Base-by-base conservation (phyloP, 2,329 filamentous ascomycete genomes). In the Bertia moriformis region DNA sequence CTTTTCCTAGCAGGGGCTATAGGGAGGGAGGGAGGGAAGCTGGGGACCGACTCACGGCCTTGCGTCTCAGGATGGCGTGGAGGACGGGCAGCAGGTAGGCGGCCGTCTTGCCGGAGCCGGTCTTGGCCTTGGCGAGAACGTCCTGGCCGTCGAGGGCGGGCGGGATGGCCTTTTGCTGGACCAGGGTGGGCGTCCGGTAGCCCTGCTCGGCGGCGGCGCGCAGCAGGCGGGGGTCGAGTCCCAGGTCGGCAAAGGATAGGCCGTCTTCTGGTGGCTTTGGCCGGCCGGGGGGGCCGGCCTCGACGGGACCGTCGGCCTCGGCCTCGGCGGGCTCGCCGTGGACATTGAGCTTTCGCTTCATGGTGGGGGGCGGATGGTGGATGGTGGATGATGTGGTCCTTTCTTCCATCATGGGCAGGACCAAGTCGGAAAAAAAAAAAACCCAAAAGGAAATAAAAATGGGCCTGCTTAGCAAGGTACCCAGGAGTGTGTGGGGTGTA, bases 41-140 rank as follows among this genome's bases (percentile, higher is more conserved):
- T 24, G 15, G 12, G n/a, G n/a, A n/a, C n/a, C n/a, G 46, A 32
- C 61, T 14, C 57, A 79, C 75, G 49, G 71, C 61, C 60, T 94
- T 94, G 47, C 75, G 74, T 54, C 81, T 83, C 41, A 98, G 63
- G 44, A 94, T 83, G 24, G 74, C 73, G 48, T 94, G 83, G 14
- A 98, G 62, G n/a, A 94, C 71, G 1, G 91, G 91, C 32, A 98
- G 69, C 4, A 94, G 66, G 55, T 96, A 96, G 38, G 91, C 89
- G n/a, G 86, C 86, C 10, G 91, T 98, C 68, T 98, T 98, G 48
- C 91, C 91, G 3, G 88, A 94, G 12, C 91, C 91, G 4, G 91
- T 96, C 59, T 89, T 93, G 27, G 89, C 86, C 53, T 89, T 87
- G 40, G 87, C 88, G 29, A 96, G 67, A 37, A 98, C 78, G 66